Base-by-base conservation (phyloP, 352 stramenopile genomes). In the Plasmopara halstedii region DNA sequence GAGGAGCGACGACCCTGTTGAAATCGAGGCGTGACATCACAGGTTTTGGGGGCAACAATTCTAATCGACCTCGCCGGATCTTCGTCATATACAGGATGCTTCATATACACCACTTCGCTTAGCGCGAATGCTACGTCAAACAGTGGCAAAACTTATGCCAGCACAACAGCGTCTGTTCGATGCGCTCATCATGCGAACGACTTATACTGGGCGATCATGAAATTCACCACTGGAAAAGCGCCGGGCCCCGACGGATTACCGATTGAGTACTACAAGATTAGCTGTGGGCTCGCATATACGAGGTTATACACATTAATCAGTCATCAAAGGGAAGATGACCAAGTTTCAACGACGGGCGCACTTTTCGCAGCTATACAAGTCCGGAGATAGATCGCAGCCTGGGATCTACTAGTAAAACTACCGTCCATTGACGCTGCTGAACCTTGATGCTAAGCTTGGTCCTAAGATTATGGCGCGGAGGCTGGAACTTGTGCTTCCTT, bases 151-250 rank as follows among this genome's bases (percentile, higher is more conserved):
- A 11, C 3, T 35, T 5, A 23, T 11, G 2, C 18, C 25, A 2
- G 29, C 29, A 14, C 34, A 46, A 10, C 14, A 38, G 2, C 14
- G 29, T 1, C 40, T 37, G 21, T 14, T 54, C n/a, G 21, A 53
- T 9, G 52, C 52, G 1, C 39, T 25, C 10, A 14, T 60, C 0
- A 60, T 34, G 45, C 52, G 2, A 48, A 56, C 15, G 40, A 52
- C 10, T 33, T 61, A 1, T 56, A 52, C 14, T 55, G 34, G 26
- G 41, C 53, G 6, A 61, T 56, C 15, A 48, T 38, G 42, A 42
- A 19, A n/a, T 61, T 35, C 11, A 41, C 31, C 18, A 52, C 26
- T 19, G 46, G 42, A 6, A 56, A 56, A 14, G 46, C 44, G 0
- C 52, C 52, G 2, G 52, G 44, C 5, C 33, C 52, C 0, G 52